phyloP scores from a whole-genome alignment of 2,329 filamentous ascomycete species.

The Capronia coronata region DNA sequence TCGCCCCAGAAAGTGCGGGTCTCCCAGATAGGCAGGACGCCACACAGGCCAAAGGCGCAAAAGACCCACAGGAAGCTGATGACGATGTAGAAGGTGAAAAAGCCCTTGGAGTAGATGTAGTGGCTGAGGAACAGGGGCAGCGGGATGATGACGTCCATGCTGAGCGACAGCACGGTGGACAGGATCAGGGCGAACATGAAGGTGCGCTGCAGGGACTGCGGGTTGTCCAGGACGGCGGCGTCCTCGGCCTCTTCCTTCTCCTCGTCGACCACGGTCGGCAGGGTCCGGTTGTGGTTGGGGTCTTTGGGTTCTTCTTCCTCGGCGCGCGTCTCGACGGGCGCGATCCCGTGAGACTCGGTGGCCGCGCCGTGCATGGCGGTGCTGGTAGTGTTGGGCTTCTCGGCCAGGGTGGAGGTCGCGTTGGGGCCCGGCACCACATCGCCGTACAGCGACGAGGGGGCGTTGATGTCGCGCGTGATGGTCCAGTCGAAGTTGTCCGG shows the following conservation, averaged over 20 bases:
- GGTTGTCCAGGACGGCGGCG: constrained; percentile 30
- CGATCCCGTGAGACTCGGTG: neutral
- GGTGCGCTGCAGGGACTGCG: constrained; percentile 31
- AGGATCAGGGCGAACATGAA: constrained; percentile 47
- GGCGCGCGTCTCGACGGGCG: neutral
- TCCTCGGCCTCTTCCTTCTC: constrained; percentile 29
- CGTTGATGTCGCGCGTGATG: constrained; percentile 72
- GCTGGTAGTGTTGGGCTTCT: neutral
- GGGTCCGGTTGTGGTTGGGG: neutral
- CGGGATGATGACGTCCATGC: constrained; percentile 76
- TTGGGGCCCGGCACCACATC: neutral
- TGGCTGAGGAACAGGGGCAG: constrained; percentile 80
- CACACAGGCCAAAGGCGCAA: constrained; percentile 36
- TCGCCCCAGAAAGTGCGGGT: constrained; percentile 32
- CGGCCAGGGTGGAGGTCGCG: constrained; percentile 1
- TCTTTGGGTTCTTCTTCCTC: neutral
- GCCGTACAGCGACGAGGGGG: constrained; percentile 40
- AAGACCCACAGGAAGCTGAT: constrained; percentile 67
- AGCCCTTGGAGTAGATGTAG: constrained; percentile 73
- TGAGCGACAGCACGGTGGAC: constrained; percentile 59
- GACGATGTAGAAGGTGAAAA: constrained; percentile 75
- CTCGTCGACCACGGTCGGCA: constrained; percentile 22
- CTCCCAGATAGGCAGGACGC: constrained; percentile 40
- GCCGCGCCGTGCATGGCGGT: too few relatives aligned
- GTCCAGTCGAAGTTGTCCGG: constrained; percentile 66